phyloP scores from a whole-genome alignment of 331 rosid genomes.

The Quercus phellos region DNA sequence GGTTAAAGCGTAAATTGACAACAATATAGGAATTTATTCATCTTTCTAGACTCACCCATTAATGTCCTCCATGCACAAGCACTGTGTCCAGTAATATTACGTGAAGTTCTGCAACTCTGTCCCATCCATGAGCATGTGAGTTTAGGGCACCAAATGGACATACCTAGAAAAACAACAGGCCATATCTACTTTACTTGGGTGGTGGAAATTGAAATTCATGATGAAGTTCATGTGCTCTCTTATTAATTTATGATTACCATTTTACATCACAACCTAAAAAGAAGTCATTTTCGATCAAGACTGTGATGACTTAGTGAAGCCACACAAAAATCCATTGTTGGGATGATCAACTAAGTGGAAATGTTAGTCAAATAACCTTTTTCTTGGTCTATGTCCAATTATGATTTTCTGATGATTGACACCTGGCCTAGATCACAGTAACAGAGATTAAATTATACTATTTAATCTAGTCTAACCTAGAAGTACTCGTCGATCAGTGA shows the following conservation, averaged over 20 bases:
- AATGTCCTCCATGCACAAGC: background rate
- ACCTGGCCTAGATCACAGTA: conserved; percentile 41
- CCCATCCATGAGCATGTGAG: background rate
- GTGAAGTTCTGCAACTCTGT: background rate
- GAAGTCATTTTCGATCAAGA: conserved; percentile 1
- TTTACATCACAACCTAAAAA: conserved; percentile 25
- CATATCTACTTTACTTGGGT: conserved; percentile 11
- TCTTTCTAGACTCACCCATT: background rate
- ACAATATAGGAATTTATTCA: background rate
- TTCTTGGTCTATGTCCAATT: conserved; percentile 31
- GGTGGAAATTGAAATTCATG: conserved; percentile 18
- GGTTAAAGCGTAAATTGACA: background rate
- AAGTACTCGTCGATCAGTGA: background rate
- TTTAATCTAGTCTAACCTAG: conserved; percentile 17
- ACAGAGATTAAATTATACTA: conserved; percentile 5
- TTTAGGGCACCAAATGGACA: background rate
- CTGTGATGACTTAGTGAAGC: conserved; percentile 31
- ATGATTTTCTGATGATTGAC: conserved; percentile 73
- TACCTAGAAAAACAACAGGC: conserved; percentile 10
- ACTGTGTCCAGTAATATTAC: background rate
- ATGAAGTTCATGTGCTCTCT: conserved; percentile 49
- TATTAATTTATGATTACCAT: conserved; percentile 14
- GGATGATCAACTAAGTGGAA: conserved; percentile 23
- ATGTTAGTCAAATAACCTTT: conserved; percentile 10
- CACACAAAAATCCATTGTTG: conserved; percentile 23